These are phyloP conservation scores for Massariosphaeria phaeospora DNA, from an alignment of 495 filamentous ascomycete species.

Conservation along the genomic window DNA sequence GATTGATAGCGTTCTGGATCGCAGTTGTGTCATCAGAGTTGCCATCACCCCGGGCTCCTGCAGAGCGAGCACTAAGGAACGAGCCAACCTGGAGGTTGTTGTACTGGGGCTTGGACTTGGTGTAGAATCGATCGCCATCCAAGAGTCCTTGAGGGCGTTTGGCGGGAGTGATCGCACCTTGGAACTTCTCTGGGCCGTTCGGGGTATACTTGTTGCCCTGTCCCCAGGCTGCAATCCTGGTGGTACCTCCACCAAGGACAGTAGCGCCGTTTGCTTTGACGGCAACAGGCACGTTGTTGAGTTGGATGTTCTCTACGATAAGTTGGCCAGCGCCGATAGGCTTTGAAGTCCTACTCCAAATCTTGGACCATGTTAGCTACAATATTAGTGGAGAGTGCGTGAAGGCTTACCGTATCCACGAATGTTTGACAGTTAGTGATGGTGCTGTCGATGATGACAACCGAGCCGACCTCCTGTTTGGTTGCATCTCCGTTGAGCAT, in stretches of 20 bases:
- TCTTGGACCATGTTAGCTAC: not conserved
- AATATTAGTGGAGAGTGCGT: not conserved
- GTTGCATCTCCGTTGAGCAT: conserved; percentile 40
- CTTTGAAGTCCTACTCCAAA: conserved; percentile 16
- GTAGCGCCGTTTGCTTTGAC: conserved; percentile 51
- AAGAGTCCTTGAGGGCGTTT: conserved; percentile 58
- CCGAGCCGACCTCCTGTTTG: conserved; percentile 69
- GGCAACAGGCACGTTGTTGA: conserved; percentile 53
- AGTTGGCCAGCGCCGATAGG: conserved; percentile 69
- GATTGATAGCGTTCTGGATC: conserved; percentile 67
- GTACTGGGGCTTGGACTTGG: conserved; percentile 71
- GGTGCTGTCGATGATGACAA: conserved; percentile 73
- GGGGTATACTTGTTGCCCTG: conserved; percentile 37
- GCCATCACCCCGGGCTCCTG: conserved; percentile 77
- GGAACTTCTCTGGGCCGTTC: conserved; percentile 14
- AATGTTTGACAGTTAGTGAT: conserved; percentile 52
- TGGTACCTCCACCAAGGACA: conserved; percentile 21
- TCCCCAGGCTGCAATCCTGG: conserved; percentile 63
- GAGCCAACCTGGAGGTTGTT: conserved; percentile 50
- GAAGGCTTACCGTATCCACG: conserved; percentile 14
- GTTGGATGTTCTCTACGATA: conserved; percentile 81
- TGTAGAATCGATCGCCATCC: conserved; percentile 53
- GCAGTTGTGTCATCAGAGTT: conserved; percentile 61
- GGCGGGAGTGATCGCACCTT: conserved; percentile 48
- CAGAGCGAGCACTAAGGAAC: conserved; percentile 72